These are phyloP conservation scores for Phaeoacremonium minimum DNA, from an alignment of 2,329 filamentous ascomycete species.

Conservation along the genomic window DNA sequence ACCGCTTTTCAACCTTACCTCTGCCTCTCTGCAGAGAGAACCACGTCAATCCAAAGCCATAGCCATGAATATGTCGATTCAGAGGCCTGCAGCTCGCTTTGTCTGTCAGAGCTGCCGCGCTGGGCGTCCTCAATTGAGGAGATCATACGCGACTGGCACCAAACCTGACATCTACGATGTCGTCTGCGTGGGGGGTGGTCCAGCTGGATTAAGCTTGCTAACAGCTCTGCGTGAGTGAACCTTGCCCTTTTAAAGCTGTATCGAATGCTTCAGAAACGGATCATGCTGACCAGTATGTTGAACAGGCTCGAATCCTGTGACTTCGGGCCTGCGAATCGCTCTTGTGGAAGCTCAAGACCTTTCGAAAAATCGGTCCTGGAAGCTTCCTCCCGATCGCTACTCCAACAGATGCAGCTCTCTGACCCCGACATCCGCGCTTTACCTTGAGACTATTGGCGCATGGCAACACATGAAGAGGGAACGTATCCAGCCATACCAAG, in stretches of 20 bases:
- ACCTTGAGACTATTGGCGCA: constrained; percentile 77
- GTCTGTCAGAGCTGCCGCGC: constrained; percentile 43
- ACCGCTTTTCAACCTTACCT: too few relatives aligned
- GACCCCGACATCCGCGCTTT: constrained; percentile 81
- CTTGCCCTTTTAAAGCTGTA: constrained; percentile 1
- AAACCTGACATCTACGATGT: constrained; percentile 82
- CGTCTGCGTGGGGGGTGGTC: constrained; percentile 85
- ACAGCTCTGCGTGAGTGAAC: constrained; percentile 64
- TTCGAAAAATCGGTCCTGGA: constrained; percentile 61
- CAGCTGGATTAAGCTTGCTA: constrained; percentile 79
- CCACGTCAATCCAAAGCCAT: not conserved
- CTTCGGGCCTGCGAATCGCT: constrained; percentile 75
- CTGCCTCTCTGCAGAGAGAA: too few relatives aligned
- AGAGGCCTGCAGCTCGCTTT: constrained; percentile 22
- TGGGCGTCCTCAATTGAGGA: constrained; percentile 24
- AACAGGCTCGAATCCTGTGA: constrained; percentile 70
- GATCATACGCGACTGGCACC: constrained; percentile 33
- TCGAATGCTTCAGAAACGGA: not conserved
- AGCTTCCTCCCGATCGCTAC: constrained; percentile 63
- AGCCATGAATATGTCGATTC: constrained; percentile 16
- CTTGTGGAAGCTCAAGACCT: constrained; percentile 90
- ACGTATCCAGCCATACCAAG: constrained; percentile 82
- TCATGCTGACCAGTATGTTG: not conserved
- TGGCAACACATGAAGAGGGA: constrained; percentile 72
- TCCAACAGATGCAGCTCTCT: constrained; percentile 96